Conservation (phyloP, 2,329 filamentous ascomycete species). For the Trichoderma koningii region DNA sequence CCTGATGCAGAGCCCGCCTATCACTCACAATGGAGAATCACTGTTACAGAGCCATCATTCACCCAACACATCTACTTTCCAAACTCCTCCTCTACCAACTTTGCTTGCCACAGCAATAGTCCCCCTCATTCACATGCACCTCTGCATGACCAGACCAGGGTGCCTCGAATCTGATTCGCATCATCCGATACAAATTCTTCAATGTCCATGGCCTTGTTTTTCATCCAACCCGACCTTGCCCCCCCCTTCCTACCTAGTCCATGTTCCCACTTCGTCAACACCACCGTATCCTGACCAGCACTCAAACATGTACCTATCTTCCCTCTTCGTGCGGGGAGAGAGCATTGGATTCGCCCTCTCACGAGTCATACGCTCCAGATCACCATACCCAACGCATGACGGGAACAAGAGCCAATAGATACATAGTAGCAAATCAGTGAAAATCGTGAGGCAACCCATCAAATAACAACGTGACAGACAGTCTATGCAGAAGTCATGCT, state of each 20-base stretch:
- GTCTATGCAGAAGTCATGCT: too few species aligned
- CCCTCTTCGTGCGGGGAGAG: neutral
- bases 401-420: neutral
- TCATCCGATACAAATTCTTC: constrained; percentile 16
- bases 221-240: neutral
- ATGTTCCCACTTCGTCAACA: too few species aligned
- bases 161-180: constrained; percentile 4
- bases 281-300: neutral
- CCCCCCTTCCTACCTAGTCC: too few species aligned
- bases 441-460: too few species aligned
- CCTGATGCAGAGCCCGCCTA: too few species aligned
- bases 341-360: neutral
- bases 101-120: neutral
- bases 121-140: neutral
- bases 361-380: neutral
- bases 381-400: neutral
- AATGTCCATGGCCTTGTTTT: neutral
- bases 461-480: too few species aligned
- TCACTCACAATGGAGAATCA: too few species aligned
- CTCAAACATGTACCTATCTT: neutral
- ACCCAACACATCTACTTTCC: too few species aligned
- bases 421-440: too few species aligned
- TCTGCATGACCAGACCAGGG: constrained; percentile 23
- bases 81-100: neutral
- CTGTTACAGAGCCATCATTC: too few species aligned